Percentiles rank a stretch among this genome's conserved stretches.
Conservation (phyloP, 768 basidiomycete genomes). For the Gyrodon lividus region DNA sequence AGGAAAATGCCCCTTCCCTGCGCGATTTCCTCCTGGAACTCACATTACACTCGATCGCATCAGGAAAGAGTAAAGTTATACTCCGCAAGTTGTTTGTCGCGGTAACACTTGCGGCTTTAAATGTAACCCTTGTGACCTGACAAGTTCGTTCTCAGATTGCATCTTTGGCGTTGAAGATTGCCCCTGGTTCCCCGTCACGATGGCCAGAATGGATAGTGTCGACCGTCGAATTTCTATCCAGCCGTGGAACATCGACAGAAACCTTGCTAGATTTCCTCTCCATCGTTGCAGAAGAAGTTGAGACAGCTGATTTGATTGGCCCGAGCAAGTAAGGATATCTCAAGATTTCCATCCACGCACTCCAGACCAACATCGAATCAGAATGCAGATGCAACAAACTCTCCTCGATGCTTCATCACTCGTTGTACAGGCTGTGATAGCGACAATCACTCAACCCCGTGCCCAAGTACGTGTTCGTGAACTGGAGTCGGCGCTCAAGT, state of each 20-base stretch:
- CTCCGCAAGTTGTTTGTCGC: constrained; percentile 87
- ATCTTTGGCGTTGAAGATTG: constrained; percentile 70
- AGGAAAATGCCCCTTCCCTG: constrained; percentile 54
- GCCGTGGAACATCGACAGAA: constrained; percentile 56
- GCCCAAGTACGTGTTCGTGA: constrained; percentile 39
- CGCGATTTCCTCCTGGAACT: constrained; percentile 69
- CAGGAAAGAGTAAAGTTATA: constrained; percentile 64
- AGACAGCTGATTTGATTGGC: constrained; percentile 70
- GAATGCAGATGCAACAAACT: constrained; percentile 62
- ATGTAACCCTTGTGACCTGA: constrained; percentile 3
- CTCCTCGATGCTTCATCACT: constrained; percentile 67
- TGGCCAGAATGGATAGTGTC: constrained; percentile 80
- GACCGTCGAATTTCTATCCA: constrained; percentile 61
- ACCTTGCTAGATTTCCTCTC: constrained; percentile 71
- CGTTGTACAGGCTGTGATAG: constrained; percentile 65
- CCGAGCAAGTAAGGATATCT: constrained; percentile 59
- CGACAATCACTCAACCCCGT: constrained; percentile 47
- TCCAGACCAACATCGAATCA: constrained; percentile 28
- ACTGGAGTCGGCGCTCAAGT: constrained; percentile 69
- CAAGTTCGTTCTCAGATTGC: constrained; percentile 44
- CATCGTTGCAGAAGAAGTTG: constrained; percentile 83
- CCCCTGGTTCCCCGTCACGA: constrained; percentile 52
- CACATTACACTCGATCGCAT: constrained; percentile 61
- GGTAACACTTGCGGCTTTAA: constrained; percentile 39
- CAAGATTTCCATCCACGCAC: not conserved